A percentile compares a stretch with the other conserved stretches of the same genome.
These are phyloP conservation scores for Metarhizium brunneum DNA, from an alignment of 2,329 filamentous ascomycete genomes.

Conservation along the genomic window DNA sequence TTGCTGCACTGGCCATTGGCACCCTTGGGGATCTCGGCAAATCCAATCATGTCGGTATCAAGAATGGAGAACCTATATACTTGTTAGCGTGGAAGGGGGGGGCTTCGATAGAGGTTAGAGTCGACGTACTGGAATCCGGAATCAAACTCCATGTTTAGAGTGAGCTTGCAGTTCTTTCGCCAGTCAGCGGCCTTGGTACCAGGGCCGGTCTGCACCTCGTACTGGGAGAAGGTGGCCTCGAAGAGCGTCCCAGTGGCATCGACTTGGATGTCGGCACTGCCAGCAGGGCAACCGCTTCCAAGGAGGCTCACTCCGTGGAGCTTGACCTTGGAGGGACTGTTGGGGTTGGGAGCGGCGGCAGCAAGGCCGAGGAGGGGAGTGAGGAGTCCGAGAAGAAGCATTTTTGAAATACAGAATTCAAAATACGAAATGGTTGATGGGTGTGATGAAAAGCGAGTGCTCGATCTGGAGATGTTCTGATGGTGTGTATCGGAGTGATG, in stretches of 20 bases:
- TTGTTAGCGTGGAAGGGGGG: not conserved
- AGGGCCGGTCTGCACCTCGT: constrained; percentile 15
- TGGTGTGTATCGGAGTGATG: not conserved
- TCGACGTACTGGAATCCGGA: constrained; percentile 14
- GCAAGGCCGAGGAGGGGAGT: constrained; percentile 4
- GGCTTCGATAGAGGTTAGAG: not conserved
- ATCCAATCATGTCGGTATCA: constrained; percentile 17
- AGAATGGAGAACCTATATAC: constrained; percentile 15
- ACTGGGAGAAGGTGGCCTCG: constrained; percentile 17
- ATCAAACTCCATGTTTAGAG: constrained; percentile 15
- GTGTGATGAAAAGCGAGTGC: not conserved
- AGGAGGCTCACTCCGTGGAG: constrained; percentile 13
- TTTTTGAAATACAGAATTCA: not conserved
- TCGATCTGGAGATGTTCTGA: not conserved
- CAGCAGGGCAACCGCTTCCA: constrained; percentile 16
- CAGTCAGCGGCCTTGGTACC: constrained; percentile 12
- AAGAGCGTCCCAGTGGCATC: constrained; percentile 16
- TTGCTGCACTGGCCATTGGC: constrained; percentile 14
- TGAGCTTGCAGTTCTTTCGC: constrained; percentile 20
- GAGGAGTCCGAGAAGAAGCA: constrained; percentile 3
- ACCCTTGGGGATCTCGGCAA: constrained; percentile 15
- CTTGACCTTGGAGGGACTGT: constrained; percentile 8
- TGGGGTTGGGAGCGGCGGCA: constrained; percentile 1
- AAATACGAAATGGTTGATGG: not conserved
- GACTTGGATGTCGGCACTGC: constrained; percentile 14